Percentiles rank a stretch among this genome's conserved stretches.
Evolutionary conservation across 2,329 filamentous ascomycete genomes (phyloP).

Genomic region (Exophiala oligosperma): DNA sequence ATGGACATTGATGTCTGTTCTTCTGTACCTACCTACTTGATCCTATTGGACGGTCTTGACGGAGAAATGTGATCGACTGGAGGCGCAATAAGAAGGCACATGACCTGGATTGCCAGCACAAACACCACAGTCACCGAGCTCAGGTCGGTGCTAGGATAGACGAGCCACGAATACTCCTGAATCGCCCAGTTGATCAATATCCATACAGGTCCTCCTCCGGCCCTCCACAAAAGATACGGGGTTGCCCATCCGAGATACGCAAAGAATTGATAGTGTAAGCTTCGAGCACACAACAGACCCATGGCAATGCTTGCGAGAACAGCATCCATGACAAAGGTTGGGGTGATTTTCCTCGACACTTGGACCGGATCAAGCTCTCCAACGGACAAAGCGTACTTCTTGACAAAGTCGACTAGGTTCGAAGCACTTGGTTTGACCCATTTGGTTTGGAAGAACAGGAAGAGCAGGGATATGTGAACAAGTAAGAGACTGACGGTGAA

Average conservation of each 20-base stretch:
- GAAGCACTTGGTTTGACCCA: slow-evolving; percentile 70
- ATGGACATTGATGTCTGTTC: background rate
- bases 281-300: slow-evolving; percentile 82
- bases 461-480: slow-evolving; percentile 65
- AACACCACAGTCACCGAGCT: slow-evolving; percentile 70
- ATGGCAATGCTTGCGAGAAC: slow-evolving; percentile 75
- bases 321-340: slow-evolving; percentile 72
- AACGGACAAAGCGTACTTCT: slow-evolving; percentile 42
- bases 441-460: slow-evolving; percentile 63
- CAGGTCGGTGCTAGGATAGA: slow-evolving; percentile 74
- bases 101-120: slow-evolving; percentile 66
- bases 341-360: slow-evolving; percentile 58
- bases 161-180: slow-evolving; percentile 94
- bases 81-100: slow-evolving; percentile 22
- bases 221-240: slow-evolving; percentile 82
- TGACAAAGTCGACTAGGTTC: slow-evolving; percentile 57
- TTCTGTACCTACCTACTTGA: slow-evolving; percentile 10
- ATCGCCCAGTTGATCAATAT: slow-evolving; percentile 70
- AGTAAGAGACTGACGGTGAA: slow-evolving; percentile 70
- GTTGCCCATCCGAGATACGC: slow-evolving; percentile 87
- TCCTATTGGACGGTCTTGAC: slow-evolving; percentile 4
- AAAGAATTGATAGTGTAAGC: slow-evolving; percentile 94
- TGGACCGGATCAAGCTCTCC: slow-evolving; percentile 11
- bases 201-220: slow-evolving; percentile 65
- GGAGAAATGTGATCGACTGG: slow-evolving; percentile 23